Conservation (phyloP, 257 asterid species). For the Datura wrightii region DNA sequence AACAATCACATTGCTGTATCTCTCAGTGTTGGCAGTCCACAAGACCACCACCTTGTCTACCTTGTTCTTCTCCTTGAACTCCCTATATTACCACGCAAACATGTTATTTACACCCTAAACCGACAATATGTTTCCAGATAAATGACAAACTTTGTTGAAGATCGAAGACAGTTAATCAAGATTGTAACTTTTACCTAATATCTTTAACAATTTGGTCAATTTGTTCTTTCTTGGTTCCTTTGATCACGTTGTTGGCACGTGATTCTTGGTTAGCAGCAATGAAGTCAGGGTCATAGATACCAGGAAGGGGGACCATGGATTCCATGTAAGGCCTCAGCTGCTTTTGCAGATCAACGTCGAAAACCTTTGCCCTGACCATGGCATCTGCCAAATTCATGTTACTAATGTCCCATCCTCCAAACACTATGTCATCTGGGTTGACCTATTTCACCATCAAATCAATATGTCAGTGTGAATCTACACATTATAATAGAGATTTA, state of each 20-base stretch:
- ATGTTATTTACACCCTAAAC: background rate
- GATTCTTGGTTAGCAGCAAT: constrained; percentile 96
- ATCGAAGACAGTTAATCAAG: background rate
- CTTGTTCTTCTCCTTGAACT: constrained; percentile 84
- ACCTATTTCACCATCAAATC: constrained; percentile 58
- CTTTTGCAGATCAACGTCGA: constrained; percentile 91
- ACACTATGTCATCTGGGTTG: constrained; percentile 84
- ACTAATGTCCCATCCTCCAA: constrained; percentile 99
- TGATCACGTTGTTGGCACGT: constrained; percentile 86
- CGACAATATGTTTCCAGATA: background rate
- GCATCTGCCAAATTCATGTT: constrained; percentile 95
- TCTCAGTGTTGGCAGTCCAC: constrained; percentile 99
- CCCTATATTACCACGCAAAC: constrained; percentile 51
- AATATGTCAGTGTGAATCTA: constrained; percentile 1
- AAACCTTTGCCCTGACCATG: constrained; percentile 92
- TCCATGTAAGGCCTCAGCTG: constrained; percentile 99
- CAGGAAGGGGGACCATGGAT: constrained; percentile 98
- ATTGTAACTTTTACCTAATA: constrained; percentile 57
- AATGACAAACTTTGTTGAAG: background rate
- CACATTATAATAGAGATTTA: background rate
- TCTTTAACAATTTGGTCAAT: constrained; percentile 78
- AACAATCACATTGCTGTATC: constrained; percentile 82
- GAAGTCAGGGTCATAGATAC: constrained; percentile 94
- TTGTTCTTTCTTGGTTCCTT: constrained; percentile 88
- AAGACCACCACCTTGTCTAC: constrained; percentile 85